Evolutionary conservation across 352 stramenopile species (phyloP).

Genomic region (Globisporangium cylindrosporum): DNA sequence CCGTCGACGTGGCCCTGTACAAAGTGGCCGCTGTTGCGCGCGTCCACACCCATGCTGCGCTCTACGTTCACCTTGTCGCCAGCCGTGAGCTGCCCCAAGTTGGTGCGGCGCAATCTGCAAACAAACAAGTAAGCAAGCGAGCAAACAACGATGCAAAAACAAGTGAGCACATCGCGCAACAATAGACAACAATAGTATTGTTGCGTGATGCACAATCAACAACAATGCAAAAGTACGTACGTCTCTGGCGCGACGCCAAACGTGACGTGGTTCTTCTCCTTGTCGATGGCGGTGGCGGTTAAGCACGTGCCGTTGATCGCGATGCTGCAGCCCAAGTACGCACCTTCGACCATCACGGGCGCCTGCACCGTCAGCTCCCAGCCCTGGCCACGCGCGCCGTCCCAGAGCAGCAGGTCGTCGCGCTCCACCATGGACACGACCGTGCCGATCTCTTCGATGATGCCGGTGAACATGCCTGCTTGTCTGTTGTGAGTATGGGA

Average conservation of each 20-base stretch:
- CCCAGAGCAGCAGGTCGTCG: constrained; percentile 94
- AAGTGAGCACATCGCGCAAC: background rate
- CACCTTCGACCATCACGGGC: constrained; percentile 76
- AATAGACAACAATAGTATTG: background rate
- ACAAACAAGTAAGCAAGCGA: no score
- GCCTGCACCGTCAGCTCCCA: constrained; percentile 89
- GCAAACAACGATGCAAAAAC: constrained; percentile 1
- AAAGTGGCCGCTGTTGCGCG: constrained; percentile 97
- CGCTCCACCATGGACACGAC: constrained; percentile 91
- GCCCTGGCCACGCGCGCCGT: constrained; percentile 87
- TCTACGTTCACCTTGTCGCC: constrained; percentile 95
- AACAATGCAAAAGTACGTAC: constrained; percentile 18
- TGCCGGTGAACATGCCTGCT: constrained; percentile 94
- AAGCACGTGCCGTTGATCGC: constrained; percentile 97
- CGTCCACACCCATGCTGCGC: constrained; percentile 83
- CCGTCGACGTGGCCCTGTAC: constrained; percentile 98
- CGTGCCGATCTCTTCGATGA: constrained; percentile 98
- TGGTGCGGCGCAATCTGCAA: constrained; percentile 86
- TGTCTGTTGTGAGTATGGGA: background rate
- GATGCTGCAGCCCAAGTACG: constrained; percentile 94
- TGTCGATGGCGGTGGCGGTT: constrained; percentile 90
- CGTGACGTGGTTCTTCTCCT: constrained; percentile 74
- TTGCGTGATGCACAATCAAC: background rate
- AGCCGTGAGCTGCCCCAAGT: constrained; percentile 65
- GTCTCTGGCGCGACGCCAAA: constrained; percentile 97